Base-by-base conservation (phyloP, 1,139 yeast genomes). In the Yamadazyma siamensis region DNA sequence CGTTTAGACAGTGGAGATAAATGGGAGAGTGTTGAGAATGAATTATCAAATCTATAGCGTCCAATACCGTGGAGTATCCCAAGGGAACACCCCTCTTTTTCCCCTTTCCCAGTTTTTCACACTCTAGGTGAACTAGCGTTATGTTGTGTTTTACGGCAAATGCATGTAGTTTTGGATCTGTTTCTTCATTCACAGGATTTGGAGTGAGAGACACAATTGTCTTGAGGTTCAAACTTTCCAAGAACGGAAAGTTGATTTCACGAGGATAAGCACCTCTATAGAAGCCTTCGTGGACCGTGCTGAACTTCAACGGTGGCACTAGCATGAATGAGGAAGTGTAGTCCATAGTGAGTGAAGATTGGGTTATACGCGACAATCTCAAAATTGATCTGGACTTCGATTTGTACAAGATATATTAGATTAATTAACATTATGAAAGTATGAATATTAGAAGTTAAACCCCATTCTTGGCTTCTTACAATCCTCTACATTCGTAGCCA, bases 201-300 rank as follows among this genome's bases (percentile, higher is more conserved):
- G 96, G 95, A 0, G 94, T 83, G 35, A 91, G 55, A 3, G 95
- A 81, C 8, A 91, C 65, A 30, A 91, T 80, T 7, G 91, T 83
- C 48, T 71, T 78, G 33, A 91, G 65, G 25, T 72, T 62, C 21
- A 88, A 65, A 19, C 87, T 69, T 41, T 71, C 63, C n/a, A 91
- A 61, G 49, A 82, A 91, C n/a, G 79, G 70, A 36, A 74, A 68
- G 50, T 87, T 88, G 35, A 80, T 72, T 30, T 77, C 76, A 33
- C 94, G 71, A 1, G 97, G 97, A 47, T 84, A 85, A 1, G 94
- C 82, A 0, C 97, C 97, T 29, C 97, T 64, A 49, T 79, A 84
- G 4, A 89, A 61, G 32, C 73, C 67, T 2, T 84, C 77, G 46
- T 83, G 85, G 1, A 88, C 77, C 6, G 77, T 68, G 29, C 79